These are phyloP conservation scores for Lipomyces anomalus DNA, from an alignment of 805 yeast species.

Conservation along the genomic window DNA sequence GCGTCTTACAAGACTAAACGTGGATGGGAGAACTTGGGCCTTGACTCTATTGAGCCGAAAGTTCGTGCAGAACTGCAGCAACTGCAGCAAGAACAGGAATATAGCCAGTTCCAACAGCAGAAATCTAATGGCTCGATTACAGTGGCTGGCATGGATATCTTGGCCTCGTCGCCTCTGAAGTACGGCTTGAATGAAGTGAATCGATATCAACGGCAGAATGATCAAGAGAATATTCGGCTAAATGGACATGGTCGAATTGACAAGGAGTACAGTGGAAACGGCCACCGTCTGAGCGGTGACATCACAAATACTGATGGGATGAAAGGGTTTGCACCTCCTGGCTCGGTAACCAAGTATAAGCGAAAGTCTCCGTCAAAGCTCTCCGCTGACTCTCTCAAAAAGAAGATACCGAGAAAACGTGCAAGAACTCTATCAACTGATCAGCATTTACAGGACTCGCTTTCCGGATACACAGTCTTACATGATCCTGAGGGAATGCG, in stretches of 20 bases:
- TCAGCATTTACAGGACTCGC: background rate
- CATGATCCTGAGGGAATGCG: background rate
- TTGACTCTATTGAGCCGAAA: constrained; percentile 36
- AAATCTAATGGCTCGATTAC: too few relatives aligned
- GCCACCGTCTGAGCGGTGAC: too few relatives aligned
- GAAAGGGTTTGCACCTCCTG: too few relatives aligned
- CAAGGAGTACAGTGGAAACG: too few relatives aligned
- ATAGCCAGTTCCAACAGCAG: too few relatives aligned
- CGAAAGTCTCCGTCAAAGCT: background rate
- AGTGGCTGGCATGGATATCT: background rate
- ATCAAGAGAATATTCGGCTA: background rate
- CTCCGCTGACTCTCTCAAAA: background rate
- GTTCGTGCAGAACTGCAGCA: constrained; percentile 18
- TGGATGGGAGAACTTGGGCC: constrained; percentile 36
- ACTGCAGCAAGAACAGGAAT: background rate
- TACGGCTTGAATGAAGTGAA: background rate
- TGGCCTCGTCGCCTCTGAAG: background rate
- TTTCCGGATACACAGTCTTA: background rate
- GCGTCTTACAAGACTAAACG: constrained; percentile 39
- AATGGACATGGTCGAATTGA: too few relatives aligned
- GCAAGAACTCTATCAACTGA: background rate
- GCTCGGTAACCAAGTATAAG: too few relatives aligned
- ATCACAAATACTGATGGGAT: too few relatives aligned
- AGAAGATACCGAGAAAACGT: background rate
- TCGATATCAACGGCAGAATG: background rate